Evolutionary conservation across 208 protist genomes (phyloP), one percentile per base, ranked within the genome.

Genomic region (Tetramitus jugosus): DNA sequence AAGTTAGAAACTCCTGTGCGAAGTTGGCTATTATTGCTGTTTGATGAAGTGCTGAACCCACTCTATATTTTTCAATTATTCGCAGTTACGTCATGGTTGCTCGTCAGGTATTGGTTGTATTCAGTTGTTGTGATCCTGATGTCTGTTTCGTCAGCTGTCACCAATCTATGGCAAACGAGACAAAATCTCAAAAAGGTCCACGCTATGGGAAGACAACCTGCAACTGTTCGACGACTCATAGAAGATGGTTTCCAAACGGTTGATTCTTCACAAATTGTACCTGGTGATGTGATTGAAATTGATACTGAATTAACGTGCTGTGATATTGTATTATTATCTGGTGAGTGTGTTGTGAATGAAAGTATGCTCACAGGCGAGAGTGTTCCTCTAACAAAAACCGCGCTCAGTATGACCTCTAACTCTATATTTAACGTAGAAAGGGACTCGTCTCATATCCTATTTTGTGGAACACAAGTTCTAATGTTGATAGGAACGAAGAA

Each of bases 361-460:
- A 23, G 35, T 8, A 85, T 81, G 81, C 53, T 91, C 2, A 91
- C 88, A 14, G 88, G 88, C 35, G 88, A 91, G 37, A 78, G 60
- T 6, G 69, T n/a, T n/a, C n/a, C n/a, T n/a, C n/a, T n/a, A n/a
- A n/a, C n/a, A 79, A 82, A 42, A 17, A 43, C 64, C n/a, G n/a
- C n/a, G n/a, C n/a, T n/a, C n/a, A n/a, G n/a, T n/a, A n/a, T n/a
- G n/a, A n/a, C n/a, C n/a, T n/a, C n/a, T n/a, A n/a, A n/a, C n/a
- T n/a, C n/a, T n/a, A n/a, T n/a, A n/a, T n/a, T n/a, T n/a, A n/a
- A n/a, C n/a, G n/a, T n/a, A n/a, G n/a, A n/a, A n/a, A n/a, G n/a
- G n/a, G n/a, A n/a, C n/a, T n/a, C n/a, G n/a, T n/a, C n/a, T n/a
- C n/a, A n/a, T 72, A 71, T 52, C 3, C 10, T 89, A 0, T 89